Evolutionary conservation across 2,329 filamentous ascomycete genomes (phyloP).

Genomic region (Botrytis cinerea): DNA sequence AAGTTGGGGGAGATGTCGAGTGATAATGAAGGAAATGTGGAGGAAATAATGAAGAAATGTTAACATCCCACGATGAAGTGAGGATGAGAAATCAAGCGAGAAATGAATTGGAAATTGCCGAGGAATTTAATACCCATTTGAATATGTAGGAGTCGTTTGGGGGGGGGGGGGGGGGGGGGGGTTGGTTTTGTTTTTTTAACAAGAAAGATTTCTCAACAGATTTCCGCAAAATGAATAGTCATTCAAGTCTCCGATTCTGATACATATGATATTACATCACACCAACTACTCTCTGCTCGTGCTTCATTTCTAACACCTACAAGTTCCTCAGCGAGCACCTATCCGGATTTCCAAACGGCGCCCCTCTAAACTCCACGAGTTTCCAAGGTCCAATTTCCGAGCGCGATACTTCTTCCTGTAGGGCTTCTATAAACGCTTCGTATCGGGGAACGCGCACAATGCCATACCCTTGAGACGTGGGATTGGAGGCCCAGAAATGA

Average conservation of each 20-base stretch:
- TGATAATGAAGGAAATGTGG: not conserved
- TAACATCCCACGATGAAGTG: not conserved
- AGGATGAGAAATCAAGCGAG: not conserved
- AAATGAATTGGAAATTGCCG: not conserved
- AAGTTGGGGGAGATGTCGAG: not conserved
- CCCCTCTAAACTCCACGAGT: not conserved
- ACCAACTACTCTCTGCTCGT: not conserved
- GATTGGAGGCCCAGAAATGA: conserved; percentile 9
- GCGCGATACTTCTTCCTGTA: not conserved
- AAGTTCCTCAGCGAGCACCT: not conserved
- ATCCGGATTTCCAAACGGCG: not conserved
- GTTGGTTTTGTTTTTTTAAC: not conserved
- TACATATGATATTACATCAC: not conserved
- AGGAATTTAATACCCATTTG: not conserved
- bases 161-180: no score
- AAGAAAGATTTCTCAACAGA: not conserved
- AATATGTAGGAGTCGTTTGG: not conserved
- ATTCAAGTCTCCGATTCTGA: not conserved
- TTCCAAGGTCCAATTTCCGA: conserved; percentile 18
- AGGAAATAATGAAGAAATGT: not conserved
- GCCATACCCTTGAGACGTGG: not conserved
- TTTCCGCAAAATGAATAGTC: not conserved
- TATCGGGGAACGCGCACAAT: not conserved
- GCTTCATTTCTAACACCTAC: not conserved
- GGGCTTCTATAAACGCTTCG: conserved; percentile 9